Percentiles rank a stretch among this genome's conserved stretches.
Evolutionary conservation across 2,329 filamentous ascomycete species (phyloP).

Genomic region (Huntiella abstrusa): DNA sequence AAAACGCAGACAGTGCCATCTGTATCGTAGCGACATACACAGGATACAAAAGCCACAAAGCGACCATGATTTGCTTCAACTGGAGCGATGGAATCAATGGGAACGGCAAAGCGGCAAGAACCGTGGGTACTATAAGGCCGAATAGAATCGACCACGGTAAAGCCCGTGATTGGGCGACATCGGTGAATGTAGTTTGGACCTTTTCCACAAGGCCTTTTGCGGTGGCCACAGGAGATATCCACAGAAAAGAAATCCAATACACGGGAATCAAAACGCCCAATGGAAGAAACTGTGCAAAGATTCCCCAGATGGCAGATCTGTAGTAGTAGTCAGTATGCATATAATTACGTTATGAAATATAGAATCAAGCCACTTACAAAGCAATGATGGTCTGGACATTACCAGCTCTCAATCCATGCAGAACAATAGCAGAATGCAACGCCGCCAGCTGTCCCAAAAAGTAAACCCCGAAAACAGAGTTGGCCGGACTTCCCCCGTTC

Average conservation of each 20-base stretch:
- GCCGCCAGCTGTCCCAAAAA: slow-evolving; percentile 14
- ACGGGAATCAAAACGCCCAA: slow-evolving; percentile 14
- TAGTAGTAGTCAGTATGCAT: neutral
- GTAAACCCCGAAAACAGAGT: slow-evolving; percentile 13
- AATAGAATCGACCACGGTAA: slow-evolving; percentile 12
- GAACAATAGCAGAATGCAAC: slow-evolving; percentile 12
- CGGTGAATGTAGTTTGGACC: slow-evolving; percentile 5
- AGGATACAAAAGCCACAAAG: slow-evolving; percentile 15
- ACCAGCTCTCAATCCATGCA: slow-evolving; percentile 13
- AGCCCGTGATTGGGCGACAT: slow-evolving; percentile 9
- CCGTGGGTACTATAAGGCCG: slow-evolving; percentile 13
- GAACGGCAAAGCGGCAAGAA: slow-evolving; percentile 12
- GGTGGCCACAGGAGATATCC: slow-evolving; percentile 12
- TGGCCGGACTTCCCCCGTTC: slow-evolving; percentile 8
- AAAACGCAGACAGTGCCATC: slow-evolving; percentile 3
- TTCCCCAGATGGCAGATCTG: slow-evolving; percentile 14
- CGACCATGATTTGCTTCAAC: slow-evolving; percentile 13
- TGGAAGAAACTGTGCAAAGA: slow-evolving; percentile 14
- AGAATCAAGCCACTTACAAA: slow-evolving; percentile 10
- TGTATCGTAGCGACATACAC: slow-evolving; percentile 12
- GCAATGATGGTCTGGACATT: slow-evolving; percentile 13
- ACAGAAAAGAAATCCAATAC: slow-evolving; percentile 14
- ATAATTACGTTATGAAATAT: neutral
- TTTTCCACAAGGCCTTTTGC: slow-evolving; percentile 3
- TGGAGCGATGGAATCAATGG: slow-evolving; percentile 11